Conservation (phyloP, 805 yeast genomes). For the Candida multigemmis region DNA sequence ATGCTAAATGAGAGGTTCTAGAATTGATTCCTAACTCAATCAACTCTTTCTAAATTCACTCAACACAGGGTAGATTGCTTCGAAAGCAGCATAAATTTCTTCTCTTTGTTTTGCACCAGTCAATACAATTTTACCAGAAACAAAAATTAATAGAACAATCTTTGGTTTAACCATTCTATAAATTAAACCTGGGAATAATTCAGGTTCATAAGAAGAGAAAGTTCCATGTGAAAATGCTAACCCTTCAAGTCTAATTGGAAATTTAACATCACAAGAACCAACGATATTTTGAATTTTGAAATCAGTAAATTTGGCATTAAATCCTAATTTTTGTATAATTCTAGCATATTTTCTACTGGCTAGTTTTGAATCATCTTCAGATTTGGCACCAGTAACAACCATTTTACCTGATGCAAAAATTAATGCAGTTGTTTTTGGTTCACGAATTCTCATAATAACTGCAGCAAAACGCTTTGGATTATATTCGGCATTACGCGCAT, state of each 20-base stretch:
- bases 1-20: not conserved
- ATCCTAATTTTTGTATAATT: constrained; percentile 95
- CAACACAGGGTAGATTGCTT: constrained; percentile 95
- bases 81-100: constrained; percentile 96
- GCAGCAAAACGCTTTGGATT: constrained; percentile 99
- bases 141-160: constrained; percentile 90
- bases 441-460: constrained; percentile 98
- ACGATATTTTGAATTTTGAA: constrained; percentile 97
- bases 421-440: constrained; percentile 95
- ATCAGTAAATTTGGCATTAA: constrained; percentile 95
- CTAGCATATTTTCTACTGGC: constrained; percentile 98
- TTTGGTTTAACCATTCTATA: constrained; percentile 99
- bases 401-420: constrained; percentile 98
- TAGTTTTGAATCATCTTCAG: constrained; percentile 96
- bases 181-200: constrained; percentile 93
- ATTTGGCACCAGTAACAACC: constrained; percentile 99
- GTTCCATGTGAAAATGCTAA: constrained; percentile 97
- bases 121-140: constrained; percentile 92
- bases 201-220: constrained; percentile 98
- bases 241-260: constrained; percentile 95
- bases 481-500: constrained; percentile 98
- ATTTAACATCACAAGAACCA: constrained; percentile 97
- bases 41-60: constrained; percentile 89
- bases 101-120: constrained; percentile 99
- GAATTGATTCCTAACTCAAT: constrained; percentile 3